phyloP scores from a whole-genome alignment of 208 protist species.

The Trichomonas vaginalis region DNA sequence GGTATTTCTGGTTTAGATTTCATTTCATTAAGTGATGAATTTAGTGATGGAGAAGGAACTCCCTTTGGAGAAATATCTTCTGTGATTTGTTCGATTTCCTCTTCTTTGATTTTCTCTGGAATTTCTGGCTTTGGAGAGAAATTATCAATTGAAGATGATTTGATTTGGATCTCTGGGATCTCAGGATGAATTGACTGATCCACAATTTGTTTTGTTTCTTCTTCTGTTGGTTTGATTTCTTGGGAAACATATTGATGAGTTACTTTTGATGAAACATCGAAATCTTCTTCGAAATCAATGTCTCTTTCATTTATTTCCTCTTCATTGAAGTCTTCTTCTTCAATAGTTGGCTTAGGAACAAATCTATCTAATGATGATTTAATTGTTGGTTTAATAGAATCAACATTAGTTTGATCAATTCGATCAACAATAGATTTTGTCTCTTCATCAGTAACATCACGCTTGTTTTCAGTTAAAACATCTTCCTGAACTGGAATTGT shows the following conservation, averaged over 20 bases:
- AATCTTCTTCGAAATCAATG: background rate
- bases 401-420: background rate
- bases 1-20: background rate
- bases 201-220: background rate
- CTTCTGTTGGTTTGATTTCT: too few relatives aligned
- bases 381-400: background rate
- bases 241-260: background rate
- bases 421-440: background rate
- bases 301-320: background rate
- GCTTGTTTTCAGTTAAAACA: too few relatives aligned
- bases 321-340: background rate
- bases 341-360: background rate
- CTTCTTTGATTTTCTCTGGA: background rate
- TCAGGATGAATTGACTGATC: background rate
- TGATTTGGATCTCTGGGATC: background rate
- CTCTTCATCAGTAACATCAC: background rate
- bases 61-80: background rate
- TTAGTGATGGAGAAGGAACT: background rate
- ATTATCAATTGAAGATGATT: background rate
- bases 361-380: background rate
- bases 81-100: background rate
- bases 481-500: background rate
- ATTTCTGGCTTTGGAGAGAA: background rate
- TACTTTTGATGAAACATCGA: background rate
- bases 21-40: background rate